Evolutionary conservation across 805 yeast species (phyloP).

Genomic region (Candida anglica): DNA sequence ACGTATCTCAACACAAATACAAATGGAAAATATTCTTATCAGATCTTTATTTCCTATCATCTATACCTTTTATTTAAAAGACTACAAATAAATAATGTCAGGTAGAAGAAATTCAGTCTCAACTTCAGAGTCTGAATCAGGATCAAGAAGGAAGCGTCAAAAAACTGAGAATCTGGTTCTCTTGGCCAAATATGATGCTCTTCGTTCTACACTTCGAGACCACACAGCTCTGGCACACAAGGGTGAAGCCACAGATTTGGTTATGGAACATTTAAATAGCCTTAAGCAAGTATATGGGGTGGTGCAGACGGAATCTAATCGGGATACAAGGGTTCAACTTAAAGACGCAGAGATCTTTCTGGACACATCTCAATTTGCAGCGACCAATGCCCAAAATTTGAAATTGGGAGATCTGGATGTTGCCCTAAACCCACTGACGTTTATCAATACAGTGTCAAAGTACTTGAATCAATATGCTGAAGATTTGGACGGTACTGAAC

Average conservation of each 20-base stretch:
- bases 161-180: conserved; percentile 12
- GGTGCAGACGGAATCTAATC: conserved; percentile 31
- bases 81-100: too few species aligned
- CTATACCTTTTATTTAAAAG: too few species aligned
- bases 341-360: conserved; percentile 62
- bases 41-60: too few species aligned
- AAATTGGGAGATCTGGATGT: conserved; percentile 54
- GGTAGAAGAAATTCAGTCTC: too few species aligned
- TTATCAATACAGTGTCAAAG: conserved; percentile 32
- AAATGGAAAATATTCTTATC: too few species aligned
- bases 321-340: conserved; percentile 32
- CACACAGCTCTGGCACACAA: conserved; percentile 51
- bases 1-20: too few species aligned
- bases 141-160: too few species aligned
- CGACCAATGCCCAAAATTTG: conserved; percentile 58
- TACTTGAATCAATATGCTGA: conserved; percentile 20
- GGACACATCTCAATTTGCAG: conserved; percentile 59
- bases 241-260: conserved; percentile 53
- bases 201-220: conserved; percentile 18
- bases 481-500: conserved; percentile 11
- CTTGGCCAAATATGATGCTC: conserved; percentile 22
- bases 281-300: conserved; percentile 45
- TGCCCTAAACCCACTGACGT: conserved; percentile 46
- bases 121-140: too few species aligned
- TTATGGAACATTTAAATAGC: conserved; percentile 39